Base-by-base conservation (phyloP, 2,329 filamentous ascomycete species). In the Lasiodiplodia hormozganensis region DNA sequence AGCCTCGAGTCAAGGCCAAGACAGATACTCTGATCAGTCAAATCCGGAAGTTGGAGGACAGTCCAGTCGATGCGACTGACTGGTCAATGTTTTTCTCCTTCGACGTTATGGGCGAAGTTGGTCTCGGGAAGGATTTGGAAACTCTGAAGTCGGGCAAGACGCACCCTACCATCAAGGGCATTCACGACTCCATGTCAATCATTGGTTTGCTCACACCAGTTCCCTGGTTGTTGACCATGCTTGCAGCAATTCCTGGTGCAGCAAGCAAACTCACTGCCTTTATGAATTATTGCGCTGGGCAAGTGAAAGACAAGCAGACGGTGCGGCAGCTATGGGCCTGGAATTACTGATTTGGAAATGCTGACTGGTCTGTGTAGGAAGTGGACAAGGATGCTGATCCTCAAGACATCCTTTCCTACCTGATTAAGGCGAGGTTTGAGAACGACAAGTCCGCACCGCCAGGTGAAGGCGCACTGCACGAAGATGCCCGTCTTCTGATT, bases 51-150 rank as follows among this genome's bases (percentile, higher is more conserved):
- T 67, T 73, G 38, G 70, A 71, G 2, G 57, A 12, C 21, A 49
- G 72, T 4, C 67, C 2, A 68, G 69, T 79, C 1, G 68, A 76
- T 6, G 74, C 76, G 21, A 76, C 75, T 5, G 71, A 75, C 53
- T 78, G 76, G 77, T 65, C 76, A 28, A 76, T 80, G 56, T 83
- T 77, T 70, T 79, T 84, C 68, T 79, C 80, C 65, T 82, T 85
- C 65, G 84, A 86, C 69, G 77, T 85, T 28, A 85, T 86, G 79
- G 82, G 82, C 10, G 82, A 84, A 67, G 72, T 84, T 10, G 78
- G 76, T 7, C 81, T 82, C 68, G 81, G 76, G 21, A 78, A 80
- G 67, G 75, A 78, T 43, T 81, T 83, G 72, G 73, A 74, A 25
- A 80, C 82, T 75, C 72, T 80, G 21, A 70, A 71, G 10, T 69